Percentiles rank a stretch among this genome's conserved stretches.
Conservation (phyloP, 352 stramenopile species). For the Phytophthora pisi region DNA sequence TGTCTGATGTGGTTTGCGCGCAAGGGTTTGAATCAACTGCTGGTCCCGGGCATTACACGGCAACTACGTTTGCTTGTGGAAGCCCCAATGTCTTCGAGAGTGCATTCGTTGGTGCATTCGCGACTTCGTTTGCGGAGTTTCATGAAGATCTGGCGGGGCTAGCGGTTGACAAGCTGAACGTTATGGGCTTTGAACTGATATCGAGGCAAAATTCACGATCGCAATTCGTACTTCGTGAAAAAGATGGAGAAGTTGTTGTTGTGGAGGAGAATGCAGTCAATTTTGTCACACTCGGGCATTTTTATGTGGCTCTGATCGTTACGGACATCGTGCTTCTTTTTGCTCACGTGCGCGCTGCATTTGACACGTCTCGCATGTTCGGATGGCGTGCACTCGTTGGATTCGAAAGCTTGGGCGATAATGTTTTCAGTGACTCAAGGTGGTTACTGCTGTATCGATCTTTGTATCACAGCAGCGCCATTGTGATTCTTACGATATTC, state of each 20-base stretch:
- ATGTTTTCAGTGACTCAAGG: conserved; percentile 33
- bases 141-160: conserved; percentile 49
- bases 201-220: conserved; percentile 51
- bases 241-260: conserved; percentile 25
- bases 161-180: conserved; percentile 48
- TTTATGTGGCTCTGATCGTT: conserved; percentile 54
- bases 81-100: conserved; percentile 49
- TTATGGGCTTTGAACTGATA: conserved; percentile 62
- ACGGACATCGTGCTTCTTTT: conserved; percentile 47
- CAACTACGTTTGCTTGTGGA: conserved; percentile 46
- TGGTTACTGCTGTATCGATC: conserved; percentile 61
- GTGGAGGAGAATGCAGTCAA: conserved; percentile 44
- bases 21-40: conserved; percentile 51
- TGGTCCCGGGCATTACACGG: conserved; percentile 28
- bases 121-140: conserved; percentile 38
- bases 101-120: conserved; percentile 47
- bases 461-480: conserved; percentile 48
- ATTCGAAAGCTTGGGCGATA: conserved; percentile 1
- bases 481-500: conserved; percentile 48
- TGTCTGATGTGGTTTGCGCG: conserved; percentile 42
- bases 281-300: conserved; percentile 57
- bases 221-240: conserved; percentile 35
- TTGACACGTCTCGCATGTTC: conserved; percentile 47
- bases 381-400: conserved; percentile 34
- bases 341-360: conserved; percentile 27